phyloP scores from a whole-genome alignment of 306 rosid genomes.

The Chamaecrista fasciculata region DNA sequence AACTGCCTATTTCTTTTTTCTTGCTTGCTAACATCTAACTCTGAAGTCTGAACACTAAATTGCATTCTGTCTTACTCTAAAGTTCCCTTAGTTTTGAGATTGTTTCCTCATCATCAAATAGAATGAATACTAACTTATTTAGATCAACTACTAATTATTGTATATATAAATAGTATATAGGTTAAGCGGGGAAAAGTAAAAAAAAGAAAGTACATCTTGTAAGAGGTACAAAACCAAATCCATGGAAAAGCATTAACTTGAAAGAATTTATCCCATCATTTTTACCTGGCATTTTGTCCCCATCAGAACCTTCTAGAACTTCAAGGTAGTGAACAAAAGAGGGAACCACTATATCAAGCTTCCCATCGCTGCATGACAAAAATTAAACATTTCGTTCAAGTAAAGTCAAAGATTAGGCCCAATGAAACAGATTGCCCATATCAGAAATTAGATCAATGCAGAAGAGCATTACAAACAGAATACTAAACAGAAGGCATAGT shows the following conservation, averaged over 20 bases:
- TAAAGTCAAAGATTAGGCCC: not conserved
- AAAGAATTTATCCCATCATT: conserved; percentile 7
- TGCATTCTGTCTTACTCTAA: conserved; percentile 2
- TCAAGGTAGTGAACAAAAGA: conserved; percentile 98
- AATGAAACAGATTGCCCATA: conserved; percentile 14
- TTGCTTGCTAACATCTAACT: not conserved
- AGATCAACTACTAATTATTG: not conserved
- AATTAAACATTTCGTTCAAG: not conserved
- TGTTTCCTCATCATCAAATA: conserved; percentile 9
- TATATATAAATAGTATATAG: not conserved
- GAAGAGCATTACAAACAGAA: not conserved
- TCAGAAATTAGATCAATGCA: conserved; percentile 5
- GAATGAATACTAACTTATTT: not conserved
- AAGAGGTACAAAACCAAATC: not conserved
- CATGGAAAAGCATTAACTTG: not conserved
- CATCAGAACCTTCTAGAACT: conserved; percentile 95
- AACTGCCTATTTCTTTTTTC: not conserved
- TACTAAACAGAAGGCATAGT: not conserved
- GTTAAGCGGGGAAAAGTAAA: too few relatives aligned
- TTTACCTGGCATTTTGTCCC: conserved; percentile 95
- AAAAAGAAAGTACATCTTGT: not conserved
- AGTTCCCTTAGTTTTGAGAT: conserved; percentile 12
- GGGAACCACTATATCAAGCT: conserved; percentile 92
- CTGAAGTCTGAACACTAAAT: not conserved
- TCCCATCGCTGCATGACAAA: conserved; percentile 83